These are phyloP conservation scores for Exobasidium cylindrosporum DNA, from an alignment of 1,284 basidiomycete species.

Conservation along the genomic window DNA sequence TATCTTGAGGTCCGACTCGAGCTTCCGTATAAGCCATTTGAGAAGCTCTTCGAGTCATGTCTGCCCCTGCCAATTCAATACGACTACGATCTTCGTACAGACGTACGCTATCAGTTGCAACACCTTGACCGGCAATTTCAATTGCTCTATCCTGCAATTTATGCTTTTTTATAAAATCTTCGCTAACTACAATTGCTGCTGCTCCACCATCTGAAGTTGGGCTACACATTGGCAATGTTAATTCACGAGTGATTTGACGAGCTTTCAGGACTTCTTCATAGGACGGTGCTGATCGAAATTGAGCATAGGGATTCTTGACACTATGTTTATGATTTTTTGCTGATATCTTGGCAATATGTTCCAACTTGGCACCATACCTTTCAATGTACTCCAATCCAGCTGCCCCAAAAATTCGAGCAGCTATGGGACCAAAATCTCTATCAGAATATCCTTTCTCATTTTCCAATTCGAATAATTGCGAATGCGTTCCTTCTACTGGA, in stretches of 20 bases:
- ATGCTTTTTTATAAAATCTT: conserved; percentile 74
- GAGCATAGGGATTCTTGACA: conserved; percentile 77
- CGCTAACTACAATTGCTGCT: conserved; percentile 66
- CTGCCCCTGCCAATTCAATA: conserved; percentile 50
- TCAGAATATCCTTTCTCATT: conserved; percentile 62
- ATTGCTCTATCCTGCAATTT: conserved; percentile 79
- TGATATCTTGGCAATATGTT: conserved; percentile 70
- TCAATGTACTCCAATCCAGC: conserved; percentile 75
- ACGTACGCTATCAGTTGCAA: conserved; percentile 41
- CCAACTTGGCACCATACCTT: conserved; percentile 69
- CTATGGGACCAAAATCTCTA: conserved; percentile 64
- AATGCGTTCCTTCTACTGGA: conserved; percentile 61
- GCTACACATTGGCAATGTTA: conserved; percentile 83
- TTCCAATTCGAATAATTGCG: conserved; percentile 63
- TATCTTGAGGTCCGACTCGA: conserved; percentile 69
- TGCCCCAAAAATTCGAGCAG: conserved; percentile 74
- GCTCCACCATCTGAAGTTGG: conserved; percentile 64
- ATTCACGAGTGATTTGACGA: conserved; percentile 64
- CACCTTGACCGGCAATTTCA: conserved; percentile 58
- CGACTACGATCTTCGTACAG: conserved; percentile 43
- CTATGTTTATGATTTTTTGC: conserved; percentile 82
- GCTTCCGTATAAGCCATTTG: conserved; percentile 71
- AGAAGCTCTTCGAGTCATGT: conserved; percentile 70
- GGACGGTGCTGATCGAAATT: conserved; percentile 61
- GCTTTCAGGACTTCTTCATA: conserved; percentile 36